Percentiles rank a stretch among this genome's conserved stretches.
phyloP scores from a whole-genome alignment of 768 basidiomycete genomes.

The Tulasnella sp. region DNA sequence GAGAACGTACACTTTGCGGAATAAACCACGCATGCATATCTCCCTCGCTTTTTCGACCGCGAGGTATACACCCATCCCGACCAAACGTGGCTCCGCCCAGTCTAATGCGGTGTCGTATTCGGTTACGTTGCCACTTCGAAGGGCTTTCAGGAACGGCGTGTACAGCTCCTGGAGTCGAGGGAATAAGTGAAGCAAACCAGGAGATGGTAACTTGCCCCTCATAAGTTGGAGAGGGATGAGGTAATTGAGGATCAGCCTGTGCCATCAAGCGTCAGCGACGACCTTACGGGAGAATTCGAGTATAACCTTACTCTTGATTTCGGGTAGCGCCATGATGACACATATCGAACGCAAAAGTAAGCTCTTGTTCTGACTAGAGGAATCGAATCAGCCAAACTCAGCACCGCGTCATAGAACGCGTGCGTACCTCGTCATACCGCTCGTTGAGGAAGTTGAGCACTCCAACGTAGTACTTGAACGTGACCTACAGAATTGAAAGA shows the following conservation, averaged over 20 bases:
- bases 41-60: constrained; percentile 88
- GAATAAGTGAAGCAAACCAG: constrained; percentile 69
- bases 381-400: background rate
- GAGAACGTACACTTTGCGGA: constrained; percentile 53
- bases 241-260: constrained; percentile 86
- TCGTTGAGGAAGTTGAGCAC: constrained; percentile 94
- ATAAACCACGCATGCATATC: constrained; percentile 79
- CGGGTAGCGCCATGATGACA: constrained; percentile 69
- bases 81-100: constrained; percentile 65
- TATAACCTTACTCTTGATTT: constrained; percentile 77
- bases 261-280: constrained; percentile 4
- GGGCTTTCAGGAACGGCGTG: constrained; percentile 77
- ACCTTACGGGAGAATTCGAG: background rate
- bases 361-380: constrained; percentile 78
- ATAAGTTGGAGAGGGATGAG: constrained; percentile 88
- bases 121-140: constrained; percentile 73
- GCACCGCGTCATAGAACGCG: background rate
- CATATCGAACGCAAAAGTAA: constrained; percentile 83
- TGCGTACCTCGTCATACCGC: constrained; percentile 74
- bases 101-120: constrained; percentile 79
- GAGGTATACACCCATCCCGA: constrained; percentile 86
- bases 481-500: constrained; percentile 60
- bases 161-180: constrained; percentile 74
- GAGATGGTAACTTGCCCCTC: constrained; percentile 82
- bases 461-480: constrained; percentile 92